Conservation (phyloP, 2,329 filamentous ascomycete species). For the Dothiorella sarmentorum region DNA sequence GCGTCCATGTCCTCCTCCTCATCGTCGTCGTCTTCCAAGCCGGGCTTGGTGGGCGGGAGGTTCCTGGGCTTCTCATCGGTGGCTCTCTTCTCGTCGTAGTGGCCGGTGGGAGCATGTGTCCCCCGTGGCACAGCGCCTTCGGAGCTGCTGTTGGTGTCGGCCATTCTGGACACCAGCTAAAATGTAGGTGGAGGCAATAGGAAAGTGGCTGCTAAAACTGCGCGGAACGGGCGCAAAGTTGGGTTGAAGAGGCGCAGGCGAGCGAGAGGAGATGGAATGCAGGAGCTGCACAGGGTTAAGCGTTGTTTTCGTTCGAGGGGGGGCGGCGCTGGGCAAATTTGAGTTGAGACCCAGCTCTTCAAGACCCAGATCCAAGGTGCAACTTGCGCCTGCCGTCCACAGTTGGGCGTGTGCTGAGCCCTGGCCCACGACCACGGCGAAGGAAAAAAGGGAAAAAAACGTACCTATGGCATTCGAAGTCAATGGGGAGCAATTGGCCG, state of each 20-base stretch:
- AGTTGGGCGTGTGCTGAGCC: background rate
- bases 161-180: conserved; percentile 11
- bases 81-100: conserved; percentile 29
- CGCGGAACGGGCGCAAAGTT: background rate
- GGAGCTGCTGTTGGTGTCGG: conserved; percentile 15
- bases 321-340: background rate
- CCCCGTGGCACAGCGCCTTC: conserved; percentile 21
- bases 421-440: background rate
- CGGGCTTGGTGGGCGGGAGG: conserved; percentile 23
- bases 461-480: background rate
- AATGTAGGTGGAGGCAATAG: conserved; percentile 6
- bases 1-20: conserved; percentile 82
- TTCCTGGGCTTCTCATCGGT: conserved; percentile 21
- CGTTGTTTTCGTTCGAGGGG: conserved; percentile 1
- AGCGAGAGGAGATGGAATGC: conserved; percentile 3
- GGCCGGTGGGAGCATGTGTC: conserved; percentile 26
- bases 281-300: background rate
- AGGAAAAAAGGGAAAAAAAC: too few species aligned
- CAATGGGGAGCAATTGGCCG: conserved; percentile 9
- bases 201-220: background rate
- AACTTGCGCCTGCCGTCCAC: background rate
- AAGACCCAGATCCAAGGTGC: background rate
- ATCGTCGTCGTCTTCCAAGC: conserved; percentile 55
- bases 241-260: background rate
- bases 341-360: background rate